Evolutionary conservation across 352 stramenopile species (phyloP), one percentile per base, ranked within the genome.

Genomic region (Globisporangium acanthophoron): DNA sequence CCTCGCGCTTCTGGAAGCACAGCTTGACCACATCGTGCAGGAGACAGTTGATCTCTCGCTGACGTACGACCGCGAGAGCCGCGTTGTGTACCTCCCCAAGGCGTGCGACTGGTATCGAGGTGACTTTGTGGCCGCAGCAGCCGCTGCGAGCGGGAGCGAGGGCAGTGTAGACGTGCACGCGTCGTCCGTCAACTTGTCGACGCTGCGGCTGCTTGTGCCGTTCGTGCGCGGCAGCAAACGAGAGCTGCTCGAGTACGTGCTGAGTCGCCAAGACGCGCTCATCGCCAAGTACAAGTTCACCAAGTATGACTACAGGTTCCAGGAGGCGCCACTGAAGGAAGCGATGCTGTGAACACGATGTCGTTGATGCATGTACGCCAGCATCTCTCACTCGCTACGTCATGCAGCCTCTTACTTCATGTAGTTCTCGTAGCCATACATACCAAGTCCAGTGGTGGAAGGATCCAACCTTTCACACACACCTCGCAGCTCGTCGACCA

Each of bases 291-390:
- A 67, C 66, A 78, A 76, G 61, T 79, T 70, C 46, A 56, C 65
- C 20, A 80, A 79, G 54, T 85, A 82, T 61, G 68, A 85, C 62
- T 85, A 78, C 37, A 61, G 64, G 21, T 87, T 82, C 57, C 74
- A 80, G 39, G 71, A 77, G n/a, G 53, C 39, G 15, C 43, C 43
- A 0, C 52, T 80, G 13, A 55, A 48, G 33, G 59, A 62, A 31
- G 33, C 39, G 3, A 45, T 18, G 6, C 24, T n/a, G 12, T 45
- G 46, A 37, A 48, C 11, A 37, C 21, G 24, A 21, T n/a, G 20
- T 51, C 45, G 40, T 35, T 35, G 31, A 5, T 35, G 31, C 31
- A 35, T 5, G 8, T 35, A 8, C 31, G 4, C 31, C 21, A 24
- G 31, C 31, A 3, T 35, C 31, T 35, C 31, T 35, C 31, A 8